These are phyloP conservation scores for Coemansia sp. DNA, from an alignment of 192 early-diverging fungal species.

Conservation along the genomic window DNA sequence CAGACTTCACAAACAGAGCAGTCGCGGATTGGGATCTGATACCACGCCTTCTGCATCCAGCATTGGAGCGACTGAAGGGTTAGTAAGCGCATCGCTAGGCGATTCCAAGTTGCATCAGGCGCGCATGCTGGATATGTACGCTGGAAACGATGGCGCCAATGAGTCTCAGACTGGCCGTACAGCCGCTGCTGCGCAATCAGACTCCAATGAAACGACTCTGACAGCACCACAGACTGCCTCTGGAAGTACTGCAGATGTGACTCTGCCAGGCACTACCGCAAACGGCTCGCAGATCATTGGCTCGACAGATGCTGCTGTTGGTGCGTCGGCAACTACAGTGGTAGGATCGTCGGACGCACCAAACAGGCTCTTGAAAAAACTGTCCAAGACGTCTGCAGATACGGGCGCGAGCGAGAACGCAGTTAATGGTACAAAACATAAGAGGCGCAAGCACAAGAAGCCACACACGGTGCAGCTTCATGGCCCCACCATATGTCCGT, in stretches of 20 bases:
- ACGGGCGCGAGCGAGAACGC: background rate
- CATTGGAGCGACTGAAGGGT: too few relatives aligned
- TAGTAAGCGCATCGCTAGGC: too few relatives aligned
- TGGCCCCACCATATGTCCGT: slow-evolving; percentile 40
- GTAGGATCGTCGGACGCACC: slow-evolving; percentile 2
- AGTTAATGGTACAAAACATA: slow-evolving; percentile 5
- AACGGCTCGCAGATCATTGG: background rate
- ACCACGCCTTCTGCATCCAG: too few relatives aligned
- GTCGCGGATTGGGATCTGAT: too few relatives aligned
- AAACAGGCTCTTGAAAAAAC: slow-evolving; percentile 19
- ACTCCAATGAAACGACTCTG: too few relatives aligned
- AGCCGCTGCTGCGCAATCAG: background rate
- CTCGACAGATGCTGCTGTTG: background rate
- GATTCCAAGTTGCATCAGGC: too few relatives aligned
- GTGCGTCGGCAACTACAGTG: background rate
- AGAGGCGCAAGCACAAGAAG: background rate
- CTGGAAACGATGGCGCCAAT: background rate
- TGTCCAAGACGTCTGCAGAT: slow-evolving; percentile 39
- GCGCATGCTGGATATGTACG: too few relatives aligned
- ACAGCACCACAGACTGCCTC: too few relatives aligned
- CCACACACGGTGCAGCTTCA: slow-evolving; percentile 15
- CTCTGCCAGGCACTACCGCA: too few relatives aligned
- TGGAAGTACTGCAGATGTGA: too few relatives aligned
- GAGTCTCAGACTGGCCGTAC: background rate
- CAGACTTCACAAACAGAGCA: background rate